phyloP scores from a whole-genome alignment of 768 basidiomycete genomes.

The Kwoniella dendrophila region DNA sequence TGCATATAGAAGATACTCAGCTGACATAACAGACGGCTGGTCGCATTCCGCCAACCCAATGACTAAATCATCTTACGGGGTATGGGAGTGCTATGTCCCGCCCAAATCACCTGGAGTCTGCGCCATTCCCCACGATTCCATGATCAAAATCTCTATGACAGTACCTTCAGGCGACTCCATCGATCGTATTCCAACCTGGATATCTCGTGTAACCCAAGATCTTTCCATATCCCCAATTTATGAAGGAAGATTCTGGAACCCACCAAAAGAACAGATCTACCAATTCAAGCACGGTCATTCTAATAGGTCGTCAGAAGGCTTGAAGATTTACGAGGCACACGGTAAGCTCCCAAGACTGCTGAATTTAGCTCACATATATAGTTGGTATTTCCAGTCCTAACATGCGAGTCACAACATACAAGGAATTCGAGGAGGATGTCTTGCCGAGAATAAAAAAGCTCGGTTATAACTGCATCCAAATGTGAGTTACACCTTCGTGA shows the following conservation, averaged over 20 bases:
- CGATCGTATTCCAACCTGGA: constrained; percentile 93
- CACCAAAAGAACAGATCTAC: constrained; percentile 71
- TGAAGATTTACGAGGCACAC: constrained; percentile 93
- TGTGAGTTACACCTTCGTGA: constrained; percentile 55
- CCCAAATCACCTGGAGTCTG: constrained; percentile 69
- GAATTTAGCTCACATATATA: constrained; percentile 18
- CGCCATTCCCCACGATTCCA: constrained; percentile 90
- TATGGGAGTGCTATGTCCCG: constrained; percentile 83
- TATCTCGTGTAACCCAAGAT: constrained; percentile 92
- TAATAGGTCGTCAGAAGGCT: constrained; percentile 61
- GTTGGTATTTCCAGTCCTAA: constrained; percentile 94
- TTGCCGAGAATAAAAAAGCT: constrained; percentile 85
- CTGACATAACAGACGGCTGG: constrained; percentile 73
- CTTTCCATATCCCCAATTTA: constrained; percentile 83
- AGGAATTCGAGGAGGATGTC: constrained; percentile 83
- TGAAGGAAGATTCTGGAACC: constrained; percentile 99
- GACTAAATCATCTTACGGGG: constrained; percentile 79
- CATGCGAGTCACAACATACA: constrained; percentile 86
- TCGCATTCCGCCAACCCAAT: constrained; percentile 80
- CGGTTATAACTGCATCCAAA: constrained; percentile 95
- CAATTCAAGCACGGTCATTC: constrained; percentile 72
- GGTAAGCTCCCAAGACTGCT: constrained; percentile 41
- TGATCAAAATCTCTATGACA: constrained; percentile 95
- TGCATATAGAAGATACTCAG: neutral
- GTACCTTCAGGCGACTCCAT: constrained; percentile 74